phyloP scores from a whole-genome alignment of 225 moss, liverwort and hornwort species.

The Physcomitrium patens region DNA sequence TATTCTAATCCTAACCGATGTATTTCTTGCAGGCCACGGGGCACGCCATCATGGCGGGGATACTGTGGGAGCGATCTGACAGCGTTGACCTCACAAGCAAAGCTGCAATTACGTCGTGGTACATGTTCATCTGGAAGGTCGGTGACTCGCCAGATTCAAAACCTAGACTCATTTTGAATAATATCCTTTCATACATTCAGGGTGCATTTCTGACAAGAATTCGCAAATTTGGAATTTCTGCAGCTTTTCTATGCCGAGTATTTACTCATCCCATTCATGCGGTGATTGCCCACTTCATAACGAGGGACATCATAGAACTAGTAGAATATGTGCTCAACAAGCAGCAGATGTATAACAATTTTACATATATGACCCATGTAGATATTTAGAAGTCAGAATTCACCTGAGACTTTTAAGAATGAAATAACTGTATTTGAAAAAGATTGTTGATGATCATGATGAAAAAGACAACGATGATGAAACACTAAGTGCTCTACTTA shows the following conservation, averaged over 20 bases:
- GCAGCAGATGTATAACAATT: slow-evolving; percentile 20
- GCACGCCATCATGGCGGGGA: slow-evolving; percentile 52
- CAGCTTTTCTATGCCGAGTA: slow-evolving; percentile 88
- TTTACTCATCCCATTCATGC: slow-evolving; percentile 75
- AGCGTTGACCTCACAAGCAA: slow-evolving; percentile 66
- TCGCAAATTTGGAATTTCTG: slow-evolving; percentile 21
- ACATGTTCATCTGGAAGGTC: slow-evolving; percentile 88
- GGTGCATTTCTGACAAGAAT: slow-evolving; percentile 9
- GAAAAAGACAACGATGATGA: slow-evolving; percentile 26
- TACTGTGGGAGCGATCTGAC: slow-evolving; percentile 64
- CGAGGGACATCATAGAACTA: slow-evolving; percentile 9
- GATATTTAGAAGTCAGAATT: slow-evolving; percentile 13
- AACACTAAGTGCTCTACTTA: slow-evolving; percentile 8
- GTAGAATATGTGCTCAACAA: slow-evolving; percentile 19
- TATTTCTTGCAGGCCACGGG: slow-evolving; percentile 52
- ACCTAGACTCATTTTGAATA: neutral
- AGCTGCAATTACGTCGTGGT: slow-evolving; percentile 73
- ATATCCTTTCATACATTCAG: neutral
- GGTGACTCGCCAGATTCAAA: slow-evolving; percentile 18
- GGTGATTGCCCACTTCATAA: slow-evolving; percentile 42
- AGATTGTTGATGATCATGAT: neutral
- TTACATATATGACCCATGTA: slow-evolving; percentile 13
- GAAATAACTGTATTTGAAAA: slow-evolving; percentile 7
- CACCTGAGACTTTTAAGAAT: neutral
- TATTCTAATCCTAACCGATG: no score